Base-by-base conservation (phyloP, 306 rosid genomes). In the Rosa lucieae region DNA sequence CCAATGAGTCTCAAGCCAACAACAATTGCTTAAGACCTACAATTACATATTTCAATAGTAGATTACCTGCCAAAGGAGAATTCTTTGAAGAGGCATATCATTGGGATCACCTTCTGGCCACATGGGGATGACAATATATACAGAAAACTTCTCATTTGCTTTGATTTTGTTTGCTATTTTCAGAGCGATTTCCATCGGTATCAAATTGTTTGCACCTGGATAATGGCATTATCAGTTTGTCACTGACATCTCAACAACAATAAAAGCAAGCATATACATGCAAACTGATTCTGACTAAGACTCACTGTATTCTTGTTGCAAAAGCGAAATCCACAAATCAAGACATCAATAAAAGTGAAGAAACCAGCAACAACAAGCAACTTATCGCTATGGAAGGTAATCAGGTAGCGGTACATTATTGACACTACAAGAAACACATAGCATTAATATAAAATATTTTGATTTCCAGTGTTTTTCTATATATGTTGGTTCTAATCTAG, bases 21-120 rank as follows among this genome's bases (percentile, higher is more conserved):
- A 29, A 67, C 72, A 61, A 62, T 15, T 70, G 70, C 70, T 56
- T 20, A 10, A 29, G 77, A 48, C 42, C 49, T 49, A 59, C 10
- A 21, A 39, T 26, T 21, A 51, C 29, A 58, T 21, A 67, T 68
- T 70, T 51, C 43, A 49, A 73, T 23, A 63, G 48, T n/a, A 72
- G 66, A 51, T 55, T 83, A 90, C 95, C 95, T 92, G 98, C 98
- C 98, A 93, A 81, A 83, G 87, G 75, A 93, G 97, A 82, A 93
- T 93, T 74, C 93, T 49, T 77, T 93, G 94, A 80, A 79, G 81
- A 42, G 92, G 29, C 43, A 66, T 70, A 76, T 93, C 82, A 47
- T 89, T 85, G 23, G 98, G 98, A 62, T 72, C 86, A 79, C 98
- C 98, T 86, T 93, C 97, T 62, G 98, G 97, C 93, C 97, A 93